phyloP scores from a whole-genome alignment of 1,284 basidiomycete genomes.

The Mycena citricolor region DNA sequence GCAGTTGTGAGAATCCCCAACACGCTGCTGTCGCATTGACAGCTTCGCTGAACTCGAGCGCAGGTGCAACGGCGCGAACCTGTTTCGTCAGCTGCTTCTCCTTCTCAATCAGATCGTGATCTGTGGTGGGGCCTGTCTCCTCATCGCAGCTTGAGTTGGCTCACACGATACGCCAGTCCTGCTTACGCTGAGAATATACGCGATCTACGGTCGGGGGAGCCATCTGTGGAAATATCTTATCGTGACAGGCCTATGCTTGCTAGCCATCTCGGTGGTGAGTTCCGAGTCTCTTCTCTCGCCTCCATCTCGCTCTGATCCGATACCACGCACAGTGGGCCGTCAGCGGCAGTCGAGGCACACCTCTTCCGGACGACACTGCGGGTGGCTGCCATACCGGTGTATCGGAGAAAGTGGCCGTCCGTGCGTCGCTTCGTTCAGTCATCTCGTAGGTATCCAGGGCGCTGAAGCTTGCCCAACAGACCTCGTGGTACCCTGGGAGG shows the following conservation, averaged over 20 bases:
- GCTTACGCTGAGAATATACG: conserved; percentile 40
- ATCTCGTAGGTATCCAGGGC: not conserved
- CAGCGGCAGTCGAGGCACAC: not conserved
- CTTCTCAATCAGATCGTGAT: conserved; percentile 41
- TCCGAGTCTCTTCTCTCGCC: not conserved
- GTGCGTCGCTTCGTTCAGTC: not conserved
- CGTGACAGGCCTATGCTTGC: not conserved
- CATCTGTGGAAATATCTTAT: not conserved
- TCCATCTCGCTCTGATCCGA: not conserved
- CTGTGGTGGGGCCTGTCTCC: conserved; percentile 31
- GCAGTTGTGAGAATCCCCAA: conserved; percentile 6
- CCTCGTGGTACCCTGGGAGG: conserved; percentile 40
- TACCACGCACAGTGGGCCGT: not conserved
- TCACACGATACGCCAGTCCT: conserved; percentile 29
- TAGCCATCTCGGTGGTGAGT: not conserved
- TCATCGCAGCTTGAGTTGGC: not conserved
- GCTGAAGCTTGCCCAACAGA: conserved; percentile 23
- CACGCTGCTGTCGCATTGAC: not conserved
- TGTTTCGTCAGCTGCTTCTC: conserved; percentile 38
- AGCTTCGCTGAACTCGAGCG: conserved; percentile 11
- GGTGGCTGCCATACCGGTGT: conserved; percentile 11
- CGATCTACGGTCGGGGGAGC: conserved; percentile 33
- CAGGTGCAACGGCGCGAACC: conserved; percentile 30
- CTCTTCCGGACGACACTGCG: not conserved
- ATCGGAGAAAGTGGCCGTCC: not conserved